Percentiles rank a stretch among this genome's conserved stretches.
Evolutionary conservation across 2,329 filamentous ascomycete species (phyloP).

Genomic region (Diaporthe nobilis): DNA sequence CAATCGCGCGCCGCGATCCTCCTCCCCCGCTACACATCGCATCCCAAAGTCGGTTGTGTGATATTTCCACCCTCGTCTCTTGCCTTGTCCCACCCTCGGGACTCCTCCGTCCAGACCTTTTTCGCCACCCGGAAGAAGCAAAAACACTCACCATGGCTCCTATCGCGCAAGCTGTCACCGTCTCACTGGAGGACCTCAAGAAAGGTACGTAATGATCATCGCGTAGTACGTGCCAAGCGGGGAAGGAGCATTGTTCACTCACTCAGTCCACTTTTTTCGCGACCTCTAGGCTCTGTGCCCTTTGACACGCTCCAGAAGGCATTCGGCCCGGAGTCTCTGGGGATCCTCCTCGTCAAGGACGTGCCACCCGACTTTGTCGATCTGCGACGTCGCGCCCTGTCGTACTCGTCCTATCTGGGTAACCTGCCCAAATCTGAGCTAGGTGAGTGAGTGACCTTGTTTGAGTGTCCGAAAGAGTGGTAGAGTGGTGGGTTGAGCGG

Average conservation of each 20-base stretch:
- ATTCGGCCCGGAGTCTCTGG: slow-evolving; percentile 91
- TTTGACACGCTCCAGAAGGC: slow-evolving; percentile 81
- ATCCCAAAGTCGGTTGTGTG: neutral
- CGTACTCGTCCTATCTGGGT: slow-evolving; percentile 90
- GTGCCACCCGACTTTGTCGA: slow-evolving; percentile 79
- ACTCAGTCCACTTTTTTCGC: slow-evolving; percentile 39
- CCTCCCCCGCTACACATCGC: neutral
- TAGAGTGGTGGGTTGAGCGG: neutral
- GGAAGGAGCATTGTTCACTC: neutral
- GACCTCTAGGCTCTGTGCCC: slow-evolving; percentile 71
- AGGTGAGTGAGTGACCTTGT: slow-evolving; percentile 61
- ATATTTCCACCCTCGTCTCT: neutral
- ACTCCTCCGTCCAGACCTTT: slow-evolving; percentile 1
- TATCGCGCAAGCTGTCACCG: slow-evolving; percentile 69
- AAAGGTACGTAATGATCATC: slow-evolving; percentile 57
- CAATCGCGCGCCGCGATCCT: neutral
- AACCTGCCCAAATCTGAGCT: slow-evolving; percentile 81
- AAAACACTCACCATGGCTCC: slow-evolving; percentile 55
- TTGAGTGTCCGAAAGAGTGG: neutral
- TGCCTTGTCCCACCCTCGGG: slow-evolving; percentile 1
- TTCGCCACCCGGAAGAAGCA: slow-evolving; percentile 23
- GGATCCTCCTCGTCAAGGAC: slow-evolving; percentile 93
- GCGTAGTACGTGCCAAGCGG: slow-evolving; percentile 46
- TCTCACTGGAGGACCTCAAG: slow-evolving; percentile 73
- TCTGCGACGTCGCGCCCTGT: slow-evolving; percentile 82